phyloP scores from a whole-genome alignment of 805 yeast species.

The Ogataea methylovora region DNA sequence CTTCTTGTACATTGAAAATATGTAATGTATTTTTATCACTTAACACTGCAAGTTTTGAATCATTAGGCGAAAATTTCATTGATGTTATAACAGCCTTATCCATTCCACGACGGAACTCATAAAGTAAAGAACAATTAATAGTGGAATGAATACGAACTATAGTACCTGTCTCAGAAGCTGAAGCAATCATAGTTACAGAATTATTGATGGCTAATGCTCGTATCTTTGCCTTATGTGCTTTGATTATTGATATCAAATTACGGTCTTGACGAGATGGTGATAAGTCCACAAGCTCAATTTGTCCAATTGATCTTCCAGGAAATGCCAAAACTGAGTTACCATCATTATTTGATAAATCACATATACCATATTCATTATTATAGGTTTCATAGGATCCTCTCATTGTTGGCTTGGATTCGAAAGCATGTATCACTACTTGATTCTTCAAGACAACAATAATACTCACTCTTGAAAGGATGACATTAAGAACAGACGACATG shows the following conservation, averaged over 20 bases:
- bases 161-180: constrained; percentile 80
- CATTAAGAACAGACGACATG: constrained; percentile 65
- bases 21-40: constrained; percentile 90
- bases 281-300: constrained; percentile 71
- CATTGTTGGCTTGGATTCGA: constrained; percentile 70
- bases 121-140: constrained; percentile 57
- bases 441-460: constrained; percentile 66
- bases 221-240: constrained; percentile 68
- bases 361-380: constrained; percentile 55
- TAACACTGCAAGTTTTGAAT: constrained; percentile 70
- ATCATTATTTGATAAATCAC: constrained; percentile 32
- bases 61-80: constrained; percentile 76
- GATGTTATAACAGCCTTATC: constrained; percentile 79
- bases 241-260: constrained; percentile 58
- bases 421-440: constrained; percentile 69
- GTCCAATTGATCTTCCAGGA: constrained; percentile 72
- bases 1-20: constrained; percentile 46
- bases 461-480: constrained; percentile 65
- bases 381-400: constrained; percentile 59
- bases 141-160: constrained; percentile 69
- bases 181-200: constrained; percentile 63
- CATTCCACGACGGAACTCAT: constrained; percentile 83
- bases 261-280: constrained; percentile 57
- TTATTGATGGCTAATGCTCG: constrained; percentile 57
- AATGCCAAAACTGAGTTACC: constrained; percentile 47